Evolutionary conservation across 2,329 filamentous ascomycete genomes (phyloP), one percentile per base, ranked within the genome.

Genomic region (Sporothrix luriei): DNA sequence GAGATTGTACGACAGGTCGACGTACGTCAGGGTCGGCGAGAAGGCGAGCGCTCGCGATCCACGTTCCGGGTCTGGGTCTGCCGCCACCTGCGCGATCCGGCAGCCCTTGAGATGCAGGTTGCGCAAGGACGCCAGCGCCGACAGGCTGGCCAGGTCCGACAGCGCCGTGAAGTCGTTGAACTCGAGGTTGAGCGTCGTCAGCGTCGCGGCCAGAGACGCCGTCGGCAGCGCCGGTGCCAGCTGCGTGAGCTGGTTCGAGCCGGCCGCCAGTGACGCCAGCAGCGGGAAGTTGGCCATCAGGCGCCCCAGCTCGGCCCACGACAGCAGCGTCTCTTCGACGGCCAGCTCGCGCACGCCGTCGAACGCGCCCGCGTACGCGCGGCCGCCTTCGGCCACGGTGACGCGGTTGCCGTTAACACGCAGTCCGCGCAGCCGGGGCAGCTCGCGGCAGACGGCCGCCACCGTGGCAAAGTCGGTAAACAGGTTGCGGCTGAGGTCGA

Each of bases 401-500:
- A 93, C 88, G 1, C 92, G 90, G 76, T 95, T 96, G 19, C 91
- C 91, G 79, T 91, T 92, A 48, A 94, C 80, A 72, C 88, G 88
- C 74, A 97, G 78, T 65, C 81, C 87, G 69, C 82, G 86, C 73
- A 98, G 77, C 24, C 83, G 82, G n/a, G 85, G 83, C 48, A 98
- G 81, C 73, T 91, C 86, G 7, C 81, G 81, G 77, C 92, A 95
- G 51, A 98, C 91, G 2, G 85, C 82, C 21, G 87, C 84, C 11
- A 97, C 84, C 29, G 91, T 87, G 2, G 80, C 80, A 78, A 94
- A 86, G 13, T 80, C 81, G 69, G 89, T 87, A 75, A 98, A 88
- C 46, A 97, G 78, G 77, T 97, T 98, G 66, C 92, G 87, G 76
- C 93, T 93, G 54, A 99, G 78, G 76, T 97, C 94, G 59, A 98